Evolutionary conservation across 1,139 yeast species (phyloP), one percentile per base, ranked within the genome.

Genomic region (Wickerhamomyces sp.): DNA sequence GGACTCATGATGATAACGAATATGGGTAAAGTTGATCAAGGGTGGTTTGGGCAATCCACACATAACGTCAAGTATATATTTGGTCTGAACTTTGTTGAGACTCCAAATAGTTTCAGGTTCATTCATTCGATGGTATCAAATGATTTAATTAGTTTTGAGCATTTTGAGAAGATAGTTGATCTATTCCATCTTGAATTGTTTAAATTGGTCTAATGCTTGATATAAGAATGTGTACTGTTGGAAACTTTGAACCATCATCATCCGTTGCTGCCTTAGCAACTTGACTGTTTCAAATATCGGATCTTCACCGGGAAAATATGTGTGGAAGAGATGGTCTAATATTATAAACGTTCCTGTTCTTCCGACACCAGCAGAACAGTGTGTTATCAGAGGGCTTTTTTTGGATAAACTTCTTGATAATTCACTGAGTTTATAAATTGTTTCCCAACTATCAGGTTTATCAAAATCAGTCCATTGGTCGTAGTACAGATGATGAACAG

Each of bases 281-380:
- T 60, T 46, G 5, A 81, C 78, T 1, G 72, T 58, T 20, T 52
- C 49, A 34, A 53, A 56, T 7, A 70, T 56, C 5, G 61, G 15
- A 22, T 49, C 53, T 5, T 28, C 36, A 3, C 34, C 14, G 1
- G 37, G 26, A 2, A 18, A 17, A 10, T 37, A 28, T n/a, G 39
- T 41, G 18, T 65, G 68, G 41, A 73, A 59, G 15, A 79, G 52
- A 49, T 79, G 78, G 52, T 82, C 87, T 41, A 81, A 55, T 0
- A 83, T 74, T 34, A 83, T 79, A 52, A 79, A 82, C 0, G 90
- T 81, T 0, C 92, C 92, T 0, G 88, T 75, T 46, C 92, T 61
- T 0, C 92, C 92, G 5, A 83, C 90, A 1, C 92, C 90, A 1
- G 92, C 92, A 1, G 90, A 82, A 46, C 92, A 83, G 55, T 83